Evolutionary conservation across 164 flowering plant genomes (phyloP).

Genomic region (Annona squamosa): DNA sequence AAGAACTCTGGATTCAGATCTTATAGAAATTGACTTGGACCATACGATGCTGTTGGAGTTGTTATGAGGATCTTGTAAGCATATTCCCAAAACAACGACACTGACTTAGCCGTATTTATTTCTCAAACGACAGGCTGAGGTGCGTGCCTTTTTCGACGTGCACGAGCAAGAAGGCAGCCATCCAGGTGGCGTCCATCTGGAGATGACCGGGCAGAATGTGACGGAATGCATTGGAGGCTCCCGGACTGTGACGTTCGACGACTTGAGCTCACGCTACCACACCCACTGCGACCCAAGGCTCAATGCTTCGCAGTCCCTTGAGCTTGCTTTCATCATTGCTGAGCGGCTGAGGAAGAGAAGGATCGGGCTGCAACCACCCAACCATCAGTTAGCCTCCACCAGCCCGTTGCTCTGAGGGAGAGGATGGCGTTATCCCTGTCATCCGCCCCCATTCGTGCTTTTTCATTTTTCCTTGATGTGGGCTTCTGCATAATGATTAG

Average conservation of each 20-base stretch:
- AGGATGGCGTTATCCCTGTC: not conserved
- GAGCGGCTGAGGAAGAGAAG: conserved; percentile 75
- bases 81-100: not conserved
- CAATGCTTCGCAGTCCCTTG: conserved; percentile 84
- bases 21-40: not conserved
- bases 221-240: conserved; percentile 96
- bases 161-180: conserved; percentile 93
- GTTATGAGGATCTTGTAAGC: not conserved
- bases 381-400: conserved; percentile 9
- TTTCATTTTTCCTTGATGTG: not conserved
- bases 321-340: conserved; percentile 81
- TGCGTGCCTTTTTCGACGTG: conserved; percentile 87
- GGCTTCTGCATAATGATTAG: not conserved
- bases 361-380: conserved; percentile 28
- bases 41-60: not conserved
- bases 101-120: not conserved
- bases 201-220: conserved; percentile 91
- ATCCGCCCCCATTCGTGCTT: not conserved
- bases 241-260: conserved; percentile 75
- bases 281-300: conserved; percentile 93
- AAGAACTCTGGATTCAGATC: not conserved
- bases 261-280: conserved; percentile 79
- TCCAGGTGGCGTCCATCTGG: conserved; percentile 85
- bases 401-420: conserved; percentile 23
- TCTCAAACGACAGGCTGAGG: conserved; percentile 51